These are phyloP conservation scores for Lactifluus echinatus DNA, from an alignment of 768 basidiomycete genomes.

Conservation along the genomic window DNA sequence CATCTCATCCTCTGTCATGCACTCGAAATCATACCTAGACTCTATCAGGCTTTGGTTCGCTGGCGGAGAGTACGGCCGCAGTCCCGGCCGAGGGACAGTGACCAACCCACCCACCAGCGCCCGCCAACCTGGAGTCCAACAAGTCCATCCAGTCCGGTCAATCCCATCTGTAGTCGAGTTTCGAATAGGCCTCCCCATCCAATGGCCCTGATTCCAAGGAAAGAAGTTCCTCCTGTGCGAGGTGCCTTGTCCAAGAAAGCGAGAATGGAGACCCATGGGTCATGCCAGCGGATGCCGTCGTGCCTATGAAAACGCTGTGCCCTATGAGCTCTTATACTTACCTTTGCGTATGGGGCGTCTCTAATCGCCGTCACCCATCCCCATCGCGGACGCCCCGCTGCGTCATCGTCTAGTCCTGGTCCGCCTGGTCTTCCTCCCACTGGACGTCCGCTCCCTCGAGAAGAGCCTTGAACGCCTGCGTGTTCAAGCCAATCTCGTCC, in stretches of 20 bases:
- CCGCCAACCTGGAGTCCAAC: background rate
- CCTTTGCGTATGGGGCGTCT: background rate
- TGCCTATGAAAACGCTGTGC: background rate
- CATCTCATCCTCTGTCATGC: background rate
- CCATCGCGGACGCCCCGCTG: background rate
- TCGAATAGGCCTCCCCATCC: background rate
- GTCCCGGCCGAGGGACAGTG: conserved; percentile 15
- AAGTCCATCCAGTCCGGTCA: background rate
- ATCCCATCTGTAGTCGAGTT: background rate
- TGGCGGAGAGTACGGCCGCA: background rate
- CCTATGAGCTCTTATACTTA: conserved; percentile 1
- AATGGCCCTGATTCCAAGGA: background rate
- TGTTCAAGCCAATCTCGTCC: conserved; percentile 11
- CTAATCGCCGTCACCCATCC: background rate
- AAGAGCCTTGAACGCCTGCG: background rate
- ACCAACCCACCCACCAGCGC: conserved; percentile 3
- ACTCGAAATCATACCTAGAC: background rate
- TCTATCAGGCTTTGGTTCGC: background rate
- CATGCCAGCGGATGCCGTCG: background rate
- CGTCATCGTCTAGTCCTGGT: background rate
- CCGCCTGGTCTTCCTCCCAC: background rate
- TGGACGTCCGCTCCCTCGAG: background rate
- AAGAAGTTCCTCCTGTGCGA: background rate
- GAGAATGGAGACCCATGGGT: background rate
- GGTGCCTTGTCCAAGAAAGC: background rate